A percentile compares a stretch with the other conserved stretches of the same genome.
Evolutionary conservation across 2,329 filamentous ascomycete species (phyloP).

Genomic region (Davidsoniella australis): DNA sequence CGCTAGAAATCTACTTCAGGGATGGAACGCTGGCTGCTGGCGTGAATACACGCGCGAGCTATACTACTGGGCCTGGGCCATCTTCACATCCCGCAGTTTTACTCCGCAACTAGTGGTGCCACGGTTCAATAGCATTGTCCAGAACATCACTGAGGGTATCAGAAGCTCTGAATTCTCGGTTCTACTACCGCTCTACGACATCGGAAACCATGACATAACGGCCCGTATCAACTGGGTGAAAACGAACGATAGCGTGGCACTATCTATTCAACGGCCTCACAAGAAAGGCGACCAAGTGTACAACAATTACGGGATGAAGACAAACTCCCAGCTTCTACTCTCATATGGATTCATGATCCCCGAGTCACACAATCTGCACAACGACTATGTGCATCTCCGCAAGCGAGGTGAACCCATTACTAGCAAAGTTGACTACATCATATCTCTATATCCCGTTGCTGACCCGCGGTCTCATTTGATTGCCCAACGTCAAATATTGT

Average conservation of each 20-base stretch:
- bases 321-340: constrained; percentile 52
- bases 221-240: constrained; percentile 41
- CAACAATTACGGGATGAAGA: constrained; percentile 60
- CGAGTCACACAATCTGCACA: constrained; percentile 31
- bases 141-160: neutral
- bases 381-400: constrained; percentile 42
- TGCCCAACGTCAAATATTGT: neutral
- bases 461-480: constrained; percentile 30
- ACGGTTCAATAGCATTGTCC: constrained; percentile 15
- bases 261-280: constrained; percentile 28
- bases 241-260: constrained; percentile 25
- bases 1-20: constrained; percentile 23
- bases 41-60: constrained; percentile 29
- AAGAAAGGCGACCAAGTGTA: constrained; percentile 37
- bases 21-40: constrained; percentile 16
- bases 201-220: constrained; percentile 52
- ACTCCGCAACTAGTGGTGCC: constrained; percentile 39
- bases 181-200: constrained; percentile 52
- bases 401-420: constrained; percentile 23
- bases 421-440: constrained; percentile 27
- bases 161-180: constrained; percentile 38
- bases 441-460: constrained; percentile 32
- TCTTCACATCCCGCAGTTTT: constrained; percentile 50
- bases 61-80: constrained; percentile 47
- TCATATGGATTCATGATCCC: constrained; percentile 46